A percentile compares a stretch with the other conserved stretches of the same genome.
Conservation (phyloP, 2,329 filamentous ascomycete species). For the Nakataea oryzae region DNA sequence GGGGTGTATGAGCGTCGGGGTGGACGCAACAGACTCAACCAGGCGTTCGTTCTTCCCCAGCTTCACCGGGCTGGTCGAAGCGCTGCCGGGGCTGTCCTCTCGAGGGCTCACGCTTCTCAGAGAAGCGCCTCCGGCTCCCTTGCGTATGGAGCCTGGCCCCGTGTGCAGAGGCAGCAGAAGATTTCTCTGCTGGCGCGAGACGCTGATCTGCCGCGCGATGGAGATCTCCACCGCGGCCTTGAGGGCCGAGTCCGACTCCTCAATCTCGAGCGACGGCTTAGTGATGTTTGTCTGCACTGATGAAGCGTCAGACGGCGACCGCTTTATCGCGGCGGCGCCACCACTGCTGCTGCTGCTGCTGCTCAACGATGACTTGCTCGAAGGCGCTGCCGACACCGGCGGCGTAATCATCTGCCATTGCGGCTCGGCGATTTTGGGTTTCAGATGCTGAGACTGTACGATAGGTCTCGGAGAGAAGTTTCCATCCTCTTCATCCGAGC, state of each 20-base stretch:
- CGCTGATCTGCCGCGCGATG: slow-evolving; percentile 57
- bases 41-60: slow-evolving; percentile 22
- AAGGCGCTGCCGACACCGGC: slow-evolving; percentile 22
- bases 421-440: slow-evolving; percentile 27
- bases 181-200: slow-evolving; percentile 51
- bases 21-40: slow-evolving; percentile 28
- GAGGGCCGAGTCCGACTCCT: slow-evolving; percentile 30
- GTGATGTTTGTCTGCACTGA: slow-evolving; percentile 22
- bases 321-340: slow-evolving; percentile 4
- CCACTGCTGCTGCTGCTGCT: slow-evolving; percentile 4
- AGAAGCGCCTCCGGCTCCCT: slow-evolving; percentile 10
- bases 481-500: slow-evolving; percentile 2
- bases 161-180: slow-evolving; percentile 43
- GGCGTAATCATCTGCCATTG: slow-evolving; percentile 37
- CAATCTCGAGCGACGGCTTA: slow-evolving; percentile 21
- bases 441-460: slow-evolving; percentile 15
- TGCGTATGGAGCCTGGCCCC: slow-evolving; percentile 5
- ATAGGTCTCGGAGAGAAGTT: slow-evolving; percentile 1
- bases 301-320: slow-evolving; percentile 17
- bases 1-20: slow-evolving; percentile 33
- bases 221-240: slow-evolving; percentile 53
- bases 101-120: background rate
- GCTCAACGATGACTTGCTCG: slow-evolving; percentile 14
- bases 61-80: slow-evolving; percentile 8
- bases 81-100: slow-evolving; percentile 7